Evolutionary conservation across 2,329 filamentous ascomycete species (phyloP).

Genomic region (Cucurbitaria berberidis): DNA sequence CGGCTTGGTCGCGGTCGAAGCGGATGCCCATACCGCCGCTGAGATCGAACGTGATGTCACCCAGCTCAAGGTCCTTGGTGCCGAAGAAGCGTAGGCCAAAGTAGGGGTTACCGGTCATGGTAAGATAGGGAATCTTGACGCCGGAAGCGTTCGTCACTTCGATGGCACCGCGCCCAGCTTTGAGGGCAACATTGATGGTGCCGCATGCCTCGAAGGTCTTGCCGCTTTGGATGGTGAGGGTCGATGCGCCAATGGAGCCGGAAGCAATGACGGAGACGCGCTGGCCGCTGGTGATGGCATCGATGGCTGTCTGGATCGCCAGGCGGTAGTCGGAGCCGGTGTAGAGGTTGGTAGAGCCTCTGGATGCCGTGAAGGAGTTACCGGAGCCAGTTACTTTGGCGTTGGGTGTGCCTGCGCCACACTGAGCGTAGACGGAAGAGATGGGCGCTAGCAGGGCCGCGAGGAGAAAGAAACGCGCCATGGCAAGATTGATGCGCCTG

Average conservation of each 20-base stretch:
- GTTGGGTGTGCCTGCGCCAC: conserved; percentile 56
- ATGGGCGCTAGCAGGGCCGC: background rate
- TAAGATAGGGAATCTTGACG: conserved; percentile 63
- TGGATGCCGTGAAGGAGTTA: conserved; percentile 55
- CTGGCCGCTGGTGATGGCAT: conserved; percentile 59
- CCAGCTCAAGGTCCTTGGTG: conserved; percentile 56
- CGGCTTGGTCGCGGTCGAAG: conserved; percentile 62
- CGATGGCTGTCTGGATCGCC: conserved; percentile 62
- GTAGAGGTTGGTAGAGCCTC: conserved; percentile 57
- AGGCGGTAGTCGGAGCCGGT: conserved; percentile 60
- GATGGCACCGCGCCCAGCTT: conserved; percentile 59
- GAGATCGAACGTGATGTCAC: conserved; percentile 62
- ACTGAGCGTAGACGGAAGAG: conserved; percentile 47
- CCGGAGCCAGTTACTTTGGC: conserved; percentile 57
- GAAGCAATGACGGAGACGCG: conserved; percentile 62
- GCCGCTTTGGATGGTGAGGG: conserved; percentile 58
- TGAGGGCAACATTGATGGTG: conserved; percentile 57
- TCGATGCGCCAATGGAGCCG: conserved; percentile 62
- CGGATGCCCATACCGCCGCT: conserved; percentile 62
- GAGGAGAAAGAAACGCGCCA: background rate
- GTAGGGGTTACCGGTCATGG: conserved; percentile 64
- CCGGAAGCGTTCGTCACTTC: conserved; percentile 57
- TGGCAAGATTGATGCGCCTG: background rate
- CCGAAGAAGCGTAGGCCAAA: conserved; percentile 65
- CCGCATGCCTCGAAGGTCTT: conserved; percentile 66